Evolutionary conservation across 2,329 filamentous ascomycete species (phyloP), one percentile per base, ranked within the genome.

Genomic region (Fusarium illudens): DNA sequence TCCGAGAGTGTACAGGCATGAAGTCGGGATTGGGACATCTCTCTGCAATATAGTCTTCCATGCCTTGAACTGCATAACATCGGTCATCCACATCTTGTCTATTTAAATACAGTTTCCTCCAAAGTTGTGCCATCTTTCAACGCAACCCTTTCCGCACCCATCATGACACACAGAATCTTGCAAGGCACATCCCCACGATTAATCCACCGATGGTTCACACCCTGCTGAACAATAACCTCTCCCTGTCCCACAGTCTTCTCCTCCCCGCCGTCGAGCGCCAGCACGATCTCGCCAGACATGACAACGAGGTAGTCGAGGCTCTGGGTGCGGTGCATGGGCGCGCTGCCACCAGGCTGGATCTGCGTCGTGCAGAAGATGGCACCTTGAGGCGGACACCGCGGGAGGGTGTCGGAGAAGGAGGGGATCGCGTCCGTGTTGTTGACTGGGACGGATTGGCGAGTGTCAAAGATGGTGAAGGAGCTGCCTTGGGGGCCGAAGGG

Each of bases 181-280:
- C 79, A 82, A 15, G 76, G 63, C 46, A 78, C 75, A 3, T 74
- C 64, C 0, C 76, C 75, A 15, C 77, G 74, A 60, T 84, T 84
- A 15, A 76, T 70, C 81, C 83, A 85, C 11, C 73, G 71, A 70
- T 85, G 83, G 57, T 80, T 83, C 9, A 75, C 77, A 0, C 82
- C 83, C 37, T 79, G 73, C 69, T 83, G 78, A 0, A 83, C 73
- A 32, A 82, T 71, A n/a, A 78, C 67, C 42, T 84, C 81, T 11
- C 81, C 81, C 3, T 71, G 67, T 27, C 61, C 62, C 3, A 83
- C 25, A 5, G 71, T 75, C 62, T 73, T 80, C 71, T 81, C 80
- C 50, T 79, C 80, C 6, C 81, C 81, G 4, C 74, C 71, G 60
- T 83, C 82, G 1, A 84, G 75, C 6, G 60, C 68, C n/a, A 82